Evolutionary conservation across 306 rosid species (phyloP).

Genomic region (Quillaja saponaria): DNA sequence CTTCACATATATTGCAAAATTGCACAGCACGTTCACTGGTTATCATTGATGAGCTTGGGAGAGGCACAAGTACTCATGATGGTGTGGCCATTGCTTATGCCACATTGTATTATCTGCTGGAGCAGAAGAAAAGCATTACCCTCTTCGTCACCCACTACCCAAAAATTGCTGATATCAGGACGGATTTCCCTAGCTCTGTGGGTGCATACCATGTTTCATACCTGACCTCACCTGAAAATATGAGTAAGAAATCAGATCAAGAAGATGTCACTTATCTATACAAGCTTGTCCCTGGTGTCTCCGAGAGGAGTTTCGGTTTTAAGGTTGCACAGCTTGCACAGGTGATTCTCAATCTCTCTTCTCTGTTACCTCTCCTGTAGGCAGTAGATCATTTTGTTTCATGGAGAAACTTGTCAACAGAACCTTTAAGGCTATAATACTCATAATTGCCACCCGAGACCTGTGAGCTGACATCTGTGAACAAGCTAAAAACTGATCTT

Average conservation of each 20-base stretch:
- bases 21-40: conserved; percentile 73
- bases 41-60: conserved; percentile 91
- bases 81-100: conserved; percentile 93
- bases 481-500: no score
- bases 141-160: conserved; percentile 96
- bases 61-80: conserved; percentile 97
- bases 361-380: conserved; percentile 15
- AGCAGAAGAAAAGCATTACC: conserved; percentile 70
- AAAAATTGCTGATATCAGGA: conserved; percentile 59
- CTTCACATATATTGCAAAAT: conserved; percentile 72
- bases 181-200: conserved; percentile 74
- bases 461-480: no score
- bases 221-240: conserved; percentile 56
- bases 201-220: conserved; percentile 83
- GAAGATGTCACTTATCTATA: conserved; percentile 80
- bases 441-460: no score
- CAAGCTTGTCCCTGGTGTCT: conserved; percentile 79
- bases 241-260: conserved; percentile 35
- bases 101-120: conserved; percentile 69
- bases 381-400: no score
- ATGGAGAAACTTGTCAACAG: no score
- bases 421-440: no score
- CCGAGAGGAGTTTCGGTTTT: conserved; percentile 84
- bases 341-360: conserved; percentile 42
- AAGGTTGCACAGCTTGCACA: conserved; percentile 97